Conservation (phyloP, 352 stramenopile genomes). For the Phytopythium chamaehyphon region DNA sequence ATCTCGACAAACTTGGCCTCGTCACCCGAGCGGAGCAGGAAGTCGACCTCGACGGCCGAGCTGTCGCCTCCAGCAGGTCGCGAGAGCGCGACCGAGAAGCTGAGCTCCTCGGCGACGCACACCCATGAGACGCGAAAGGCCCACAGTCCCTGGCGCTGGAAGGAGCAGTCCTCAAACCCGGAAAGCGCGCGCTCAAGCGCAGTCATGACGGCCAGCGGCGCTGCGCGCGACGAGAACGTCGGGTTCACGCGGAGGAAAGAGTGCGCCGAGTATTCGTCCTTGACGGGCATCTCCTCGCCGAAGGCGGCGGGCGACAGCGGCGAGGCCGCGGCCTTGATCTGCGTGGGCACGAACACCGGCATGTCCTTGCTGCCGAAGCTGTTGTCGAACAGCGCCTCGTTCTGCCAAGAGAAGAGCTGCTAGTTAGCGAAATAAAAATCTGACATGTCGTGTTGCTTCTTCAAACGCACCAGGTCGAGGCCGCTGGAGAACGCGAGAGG, state of each 20-base stretch:
- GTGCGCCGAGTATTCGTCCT: constrained; percentile 38
- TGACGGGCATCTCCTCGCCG: constrained; percentile 32
- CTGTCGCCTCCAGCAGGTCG: constrained; percentile 18
- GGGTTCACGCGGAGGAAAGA: constrained; percentile 54
- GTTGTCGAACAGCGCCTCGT: constrained; percentile 1
- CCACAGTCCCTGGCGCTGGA: constrained; percentile 32
- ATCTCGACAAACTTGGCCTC: constrained; percentile 56
- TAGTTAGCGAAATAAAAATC: not conserved
- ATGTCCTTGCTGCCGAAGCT: not conserved
- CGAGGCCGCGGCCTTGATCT: constrained; percentile 15
- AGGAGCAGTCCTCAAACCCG: constrained; percentile 33
- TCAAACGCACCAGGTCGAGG: constrained; percentile 9
- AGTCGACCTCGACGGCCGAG: constrained; percentile 53
- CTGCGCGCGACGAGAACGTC: constrained; percentile 35
- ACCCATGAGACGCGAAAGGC: constrained; percentile 47
- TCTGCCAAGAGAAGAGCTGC: too few relatives aligned
- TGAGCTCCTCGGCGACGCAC: constrained; percentile 65
- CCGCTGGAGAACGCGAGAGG: constrained; percentile 38
- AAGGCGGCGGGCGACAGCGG: constrained; percentile 46
- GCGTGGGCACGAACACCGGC: constrained; percentile 19
- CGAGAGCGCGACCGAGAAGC: constrained; percentile 47
- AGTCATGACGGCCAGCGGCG: constrained; percentile 46
- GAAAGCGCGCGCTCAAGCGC: constrained; percentile 36
- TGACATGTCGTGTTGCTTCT: too few relatives aligned
- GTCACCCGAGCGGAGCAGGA: constrained; percentile 41